Evolutionary conservation across 73 alveolate species (phyloP), one percentile per base, ranked within the genome.

Genomic region (Diophrys appendiculata): DNA sequence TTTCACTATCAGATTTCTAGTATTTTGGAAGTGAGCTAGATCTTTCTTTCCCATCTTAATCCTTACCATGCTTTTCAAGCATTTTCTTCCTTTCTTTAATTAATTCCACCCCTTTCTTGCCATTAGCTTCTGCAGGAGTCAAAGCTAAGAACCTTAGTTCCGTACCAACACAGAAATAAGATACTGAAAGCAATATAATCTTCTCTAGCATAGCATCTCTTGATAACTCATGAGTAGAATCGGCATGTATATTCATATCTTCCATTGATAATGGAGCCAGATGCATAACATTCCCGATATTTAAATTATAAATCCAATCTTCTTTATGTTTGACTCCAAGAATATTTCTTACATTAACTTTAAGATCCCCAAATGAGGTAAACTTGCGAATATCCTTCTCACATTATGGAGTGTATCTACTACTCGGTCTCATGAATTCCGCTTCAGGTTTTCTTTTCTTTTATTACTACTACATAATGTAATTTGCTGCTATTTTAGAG

Each of bases 141-240:
- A 32, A 71, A 60, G 89, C 80, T 69, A 95, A 69, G 69, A 95
- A 90, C 81, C 99, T 86, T 53, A 95, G 73, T 85, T 95, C 99
- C 24, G 98, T 95, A 8, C 96, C 99, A 18, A 95, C 93, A 74
- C 99, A 92, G 80, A 95, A 95, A 78, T 92, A 90, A 34, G 96
- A 78, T 0, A 95, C 97, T 14, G 94, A 81, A 54, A 92, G 88
- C 89, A 95, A 79, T 5, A 95, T 91, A 68, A 95, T 92, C 73
- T 95, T 95, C 80, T 95, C 99, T 34, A 95, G 88, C 86, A 95
- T 92, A 18, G 97, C 96, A 88, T 95, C 99, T 77, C 98, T 80
- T 77, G 93, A 78, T 70, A 95, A 82, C 82, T 95, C 99, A 82
- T 93, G 94, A 65, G 92, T 82, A 5, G 91, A 91, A 74, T 94